phyloP scores from a whole-genome alignment of 2,329 filamentous ascomycete species.

The Eurotiales sp. region DNA sequence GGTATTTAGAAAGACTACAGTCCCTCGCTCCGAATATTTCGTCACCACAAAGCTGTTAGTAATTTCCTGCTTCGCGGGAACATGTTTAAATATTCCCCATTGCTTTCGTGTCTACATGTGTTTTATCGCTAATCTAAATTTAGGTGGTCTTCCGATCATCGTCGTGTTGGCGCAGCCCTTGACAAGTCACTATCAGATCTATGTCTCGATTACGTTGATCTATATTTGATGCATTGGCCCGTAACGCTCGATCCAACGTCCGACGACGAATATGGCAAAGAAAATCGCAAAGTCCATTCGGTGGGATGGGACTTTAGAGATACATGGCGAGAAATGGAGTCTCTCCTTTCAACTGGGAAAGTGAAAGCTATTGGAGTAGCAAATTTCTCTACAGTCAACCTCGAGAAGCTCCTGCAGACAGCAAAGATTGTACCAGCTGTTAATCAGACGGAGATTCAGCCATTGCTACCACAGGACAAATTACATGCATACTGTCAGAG shows the following conservation, averaged over 20 bases:
- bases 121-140: constrained; percentile 2
- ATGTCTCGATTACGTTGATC: constrained; percentile 18
- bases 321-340: constrained; percentile 13
- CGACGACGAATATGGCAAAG: constrained; percentile 46
- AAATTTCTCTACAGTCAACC: constrained; percentile 30
- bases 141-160: constrained; percentile 29
- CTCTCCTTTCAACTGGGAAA: constrained; percentile 17
- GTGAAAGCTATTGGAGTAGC: constrained; percentile 28
- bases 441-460: constrained; percentile 34
- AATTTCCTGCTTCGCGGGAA: no score
- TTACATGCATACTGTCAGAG: constrained; percentile 29
- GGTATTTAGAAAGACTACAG: constrained; percentile 46
- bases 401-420: constrained; percentile 24
- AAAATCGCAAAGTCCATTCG: constrained; percentile 41
- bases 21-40: constrained; percentile 47
- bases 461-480: constrained; percentile 29
- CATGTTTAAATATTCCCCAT: no score
- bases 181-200: constrained; percentile 20
- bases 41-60: constrained; percentile 51
- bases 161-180: constrained; percentile 22
- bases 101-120: neutral
- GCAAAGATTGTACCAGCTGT: constrained; percentile 27
- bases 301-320: constrained; percentile 5
- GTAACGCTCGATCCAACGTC: constrained; percentile 32
- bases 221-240: constrained; percentile 14